Percentiles rank a stretch among this genome's conserved stretches.
Evolutionary conservation across 352 stramenopile species (phyloP).

Genomic region (Albugo laibachii): DNA sequence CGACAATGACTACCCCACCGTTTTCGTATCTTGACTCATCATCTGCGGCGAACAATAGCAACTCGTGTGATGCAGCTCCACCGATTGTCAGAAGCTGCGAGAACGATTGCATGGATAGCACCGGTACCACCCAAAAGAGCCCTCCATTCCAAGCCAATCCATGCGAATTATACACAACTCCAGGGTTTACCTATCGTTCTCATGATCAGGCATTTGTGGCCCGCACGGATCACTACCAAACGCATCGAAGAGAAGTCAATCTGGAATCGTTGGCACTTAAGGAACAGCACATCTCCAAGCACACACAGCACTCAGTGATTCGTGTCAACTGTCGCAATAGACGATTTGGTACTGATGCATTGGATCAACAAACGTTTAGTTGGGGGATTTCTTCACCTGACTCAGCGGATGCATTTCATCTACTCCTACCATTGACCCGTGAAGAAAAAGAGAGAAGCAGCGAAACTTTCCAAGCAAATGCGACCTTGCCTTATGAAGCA

Average conservation of each 20-base stretch:
- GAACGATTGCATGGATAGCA: conserved; percentile 9
- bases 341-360: conserved; percentile 8
- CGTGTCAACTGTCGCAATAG: too few species aligned
- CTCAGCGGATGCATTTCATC: conserved; percentile 35
- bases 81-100: conserved; percentile 15
- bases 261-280: too few species aligned
- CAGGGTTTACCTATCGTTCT: conserved; percentile 7
- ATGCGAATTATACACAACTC: conserved; percentile 44
- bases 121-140: conserved; percentile 6
- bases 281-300: too few species aligned
- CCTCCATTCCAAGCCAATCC: conserved; percentile 50
- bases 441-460: conserved; percentile 2
- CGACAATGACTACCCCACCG: too few species aligned
- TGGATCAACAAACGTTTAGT: conserved; percentile 53
- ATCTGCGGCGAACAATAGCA: too few species aligned
- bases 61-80: too few species aligned
- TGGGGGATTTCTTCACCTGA: conserved; percentile 40
- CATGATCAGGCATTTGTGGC: too few species aligned
- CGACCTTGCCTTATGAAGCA: conserved; percentile 7
- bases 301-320: too few species aligned
- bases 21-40: too few species aligned
- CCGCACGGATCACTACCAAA: too few species aligned
- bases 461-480: conserved; percentile 5
- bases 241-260: too few species aligned
- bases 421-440: conserved; percentile 22